Conservation (phyloP, 768 basidiomycete species). For the Lactarius tabidus region DNA sequence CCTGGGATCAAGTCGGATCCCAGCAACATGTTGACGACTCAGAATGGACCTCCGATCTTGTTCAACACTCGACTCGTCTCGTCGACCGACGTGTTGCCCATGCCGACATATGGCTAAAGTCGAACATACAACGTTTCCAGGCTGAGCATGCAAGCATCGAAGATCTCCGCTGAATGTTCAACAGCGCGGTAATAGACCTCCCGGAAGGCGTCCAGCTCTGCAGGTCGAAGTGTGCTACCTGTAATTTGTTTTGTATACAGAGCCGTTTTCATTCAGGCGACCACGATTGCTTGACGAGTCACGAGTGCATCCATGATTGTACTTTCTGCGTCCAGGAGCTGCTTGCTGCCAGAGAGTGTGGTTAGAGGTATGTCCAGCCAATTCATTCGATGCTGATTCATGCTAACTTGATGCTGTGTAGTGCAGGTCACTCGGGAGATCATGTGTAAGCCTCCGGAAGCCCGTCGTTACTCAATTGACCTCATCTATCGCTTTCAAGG, state of each 20-base stretch:
- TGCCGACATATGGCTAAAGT: slow-evolving; percentile 47
- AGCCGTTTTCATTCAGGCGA: slow-evolving; percentile 41
- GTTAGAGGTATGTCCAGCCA: slow-evolving; percentile 40
- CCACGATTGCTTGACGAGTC: slow-evolving; percentile 51
- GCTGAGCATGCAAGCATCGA: slow-evolving; percentile 42
- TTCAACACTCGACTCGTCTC: slow-evolving; percentile 37
- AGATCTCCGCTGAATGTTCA: slow-evolving; percentile 42
- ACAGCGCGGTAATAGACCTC: slow-evolving; percentile 42
- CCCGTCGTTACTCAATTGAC: not conserved
- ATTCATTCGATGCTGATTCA: not conserved
- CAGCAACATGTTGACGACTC: slow-evolving; percentile 38
- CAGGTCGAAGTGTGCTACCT: slow-evolving; percentile 41
- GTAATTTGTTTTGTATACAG: slow-evolving; percentile 48
- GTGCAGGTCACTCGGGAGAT: slow-evolving; percentile 51
- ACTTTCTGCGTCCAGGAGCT: slow-evolving; percentile 38
- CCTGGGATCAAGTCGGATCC: slow-evolving; percentile 33
- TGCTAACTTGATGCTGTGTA: slow-evolving; percentile 30
- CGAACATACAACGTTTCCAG: slow-evolving; percentile 47
- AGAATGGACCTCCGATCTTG: slow-evolving; percentile 41
- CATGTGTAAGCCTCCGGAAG: slow-evolving; percentile 44
- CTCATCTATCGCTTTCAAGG: slow-evolving; percentile 30
- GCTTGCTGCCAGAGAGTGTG: slow-evolving; percentile 35
- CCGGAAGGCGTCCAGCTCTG: slow-evolving; percentile 46
- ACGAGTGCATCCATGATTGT: slow-evolving; percentile 43
- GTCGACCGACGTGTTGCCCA: slow-evolving; percentile 43